Evolutionary conservation across 2,329 filamentous ascomycete genomes (phyloP), one percentile per base, ranked within the genome.

Genomic region (Monosporascus ibericus): DNA sequence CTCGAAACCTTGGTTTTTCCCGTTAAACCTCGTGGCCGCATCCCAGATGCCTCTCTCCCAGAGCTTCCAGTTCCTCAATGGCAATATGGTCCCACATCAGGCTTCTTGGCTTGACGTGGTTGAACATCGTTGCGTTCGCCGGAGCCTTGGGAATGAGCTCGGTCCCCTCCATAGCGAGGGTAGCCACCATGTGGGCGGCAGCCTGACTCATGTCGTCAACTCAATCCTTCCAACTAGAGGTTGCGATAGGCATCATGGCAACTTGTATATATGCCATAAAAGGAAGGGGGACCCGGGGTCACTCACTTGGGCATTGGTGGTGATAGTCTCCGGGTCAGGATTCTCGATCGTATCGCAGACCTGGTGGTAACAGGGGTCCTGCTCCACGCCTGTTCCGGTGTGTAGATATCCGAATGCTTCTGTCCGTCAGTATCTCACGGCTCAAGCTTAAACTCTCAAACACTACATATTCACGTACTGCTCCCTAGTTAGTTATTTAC

Each of bases 311-410:
- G 68, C 65, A 44, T 70, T 70, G 9, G 60, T 58, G 2, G 66
- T 68, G 20, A 71, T 49, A 0, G 59, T 62, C 24, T 63, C 62
- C 7, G 62, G 56, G 47, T 69, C 65, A 3, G 65, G 57, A 47
- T 71, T 71, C 1, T 62, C 51, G 27, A 65, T 65, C 1, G 55
- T 67, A 48, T 71, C 69, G 49, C 69, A 71, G 0, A 48, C 60
- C 49, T 65, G 60, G 52, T 71, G 69, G 49, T 71, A 71, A 55
- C 69, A 71, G 3, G 66, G 63, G 51, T 71, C 69, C 44, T 70
- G 58, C 63, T 79, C 68, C 30, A 70, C 74, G 53, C 82, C 80
- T 1, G 79, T 81, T 3, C 69, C 69, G 1, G 68, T 70, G 55
- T 69, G 62, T 11, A 71, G 53, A n/a, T 66, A 68, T 1, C 68